A percentile compares a stretch with the other conserved stretches of the same genome.
These are phyloP conservation scores for Sugiyamaella novakii DNA, from an alignment of 1,139 yeast genomes.

Conservation along the genomic window DNA sequence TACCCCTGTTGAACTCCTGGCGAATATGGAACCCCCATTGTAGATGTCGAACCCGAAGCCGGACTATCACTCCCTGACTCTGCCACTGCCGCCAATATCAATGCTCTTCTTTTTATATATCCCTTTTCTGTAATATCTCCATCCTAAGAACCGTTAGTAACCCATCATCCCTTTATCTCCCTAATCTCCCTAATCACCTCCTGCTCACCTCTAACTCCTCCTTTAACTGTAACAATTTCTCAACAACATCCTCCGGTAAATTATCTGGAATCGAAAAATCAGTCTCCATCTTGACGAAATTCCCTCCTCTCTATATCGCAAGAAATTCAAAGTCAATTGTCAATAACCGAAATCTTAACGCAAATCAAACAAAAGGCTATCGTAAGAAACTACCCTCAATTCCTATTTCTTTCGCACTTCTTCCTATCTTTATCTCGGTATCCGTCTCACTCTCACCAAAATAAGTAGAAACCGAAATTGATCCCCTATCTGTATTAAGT, in stretches of 20 bases:
- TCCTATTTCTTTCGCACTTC: no score
- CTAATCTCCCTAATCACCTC: background rate
- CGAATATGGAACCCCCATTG: slow-evolving; percentile 11
- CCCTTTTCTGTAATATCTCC: slow-evolving; percentile 73
- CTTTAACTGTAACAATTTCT: slow-evolving; percentile 48
- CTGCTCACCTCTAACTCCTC: slow-evolving; percentile 46
- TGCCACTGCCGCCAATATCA: slow-evolving; percentile 42
- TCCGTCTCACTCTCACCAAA: no score
- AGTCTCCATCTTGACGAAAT: slow-evolving; percentile 34
- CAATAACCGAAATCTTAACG: no score
- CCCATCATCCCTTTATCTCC: background rate
- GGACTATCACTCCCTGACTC: slow-evolving; percentile 25
- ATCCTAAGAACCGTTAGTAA: slow-evolving; percentile 42
- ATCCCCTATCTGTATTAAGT: no score
- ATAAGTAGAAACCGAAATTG: no score
- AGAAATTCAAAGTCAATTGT: no score
- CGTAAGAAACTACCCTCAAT: no score
- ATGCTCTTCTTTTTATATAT: slow-evolving; percentile 57
- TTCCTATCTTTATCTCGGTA: no score
- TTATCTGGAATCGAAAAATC: slow-evolving; percentile 50
- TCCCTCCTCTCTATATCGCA: no score
- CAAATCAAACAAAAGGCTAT: no score
- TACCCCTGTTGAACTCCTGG: slow-evolving; percentile 12
- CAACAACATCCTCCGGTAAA: slow-evolving; percentile 42
- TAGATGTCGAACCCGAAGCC: slow-evolving; percentile 23